Conservation (phyloP, 225 moss, liverwort and hornwort species). For the Antitrichia curtipendula region DNA sequence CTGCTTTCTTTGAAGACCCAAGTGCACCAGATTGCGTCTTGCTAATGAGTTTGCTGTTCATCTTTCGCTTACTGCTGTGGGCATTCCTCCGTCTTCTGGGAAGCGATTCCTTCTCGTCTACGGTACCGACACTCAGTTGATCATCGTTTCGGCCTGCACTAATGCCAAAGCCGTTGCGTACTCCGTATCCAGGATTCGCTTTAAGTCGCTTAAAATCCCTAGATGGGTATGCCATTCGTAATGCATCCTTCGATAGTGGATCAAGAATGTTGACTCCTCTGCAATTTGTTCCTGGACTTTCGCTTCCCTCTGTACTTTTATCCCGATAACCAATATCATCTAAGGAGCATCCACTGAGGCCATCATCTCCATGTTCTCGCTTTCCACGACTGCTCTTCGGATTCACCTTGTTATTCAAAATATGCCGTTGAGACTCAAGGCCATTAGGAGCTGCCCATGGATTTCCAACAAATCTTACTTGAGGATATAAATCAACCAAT, state of each 20-base stretch:
- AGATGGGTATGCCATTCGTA: slow-evolving; percentile 13
- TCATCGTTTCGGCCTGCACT: slow-evolving; percentile 13
- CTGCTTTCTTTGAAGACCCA: slow-evolving; percentile 28
- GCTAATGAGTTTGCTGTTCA: slow-evolving; percentile 14
- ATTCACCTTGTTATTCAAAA: slow-evolving; percentile 32
- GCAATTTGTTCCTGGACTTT: slow-evolving; percentile 41
- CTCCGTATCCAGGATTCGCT: slow-evolving; percentile 20
- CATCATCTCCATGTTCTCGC: slow-evolving; percentile 48
- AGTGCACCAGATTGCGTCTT: slow-evolving; percentile 30
- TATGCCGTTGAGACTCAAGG: slow-evolving; percentile 25
- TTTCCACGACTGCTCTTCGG: slow-evolving; percentile 29
- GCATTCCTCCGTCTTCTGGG: slow-evolving; percentile 12
- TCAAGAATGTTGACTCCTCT: slow-evolving; percentile 22
- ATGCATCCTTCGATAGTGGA: slow-evolving; percentile 16
- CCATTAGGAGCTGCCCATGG: slow-evolving; percentile 20
- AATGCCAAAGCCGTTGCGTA: slow-evolving; percentile 24
- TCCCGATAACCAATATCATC: slow-evolving; percentile 67
- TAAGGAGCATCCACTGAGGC: slow-evolving; percentile 48
- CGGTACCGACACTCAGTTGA: slow-evolving; percentile 23
- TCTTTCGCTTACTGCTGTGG: slow-evolving; percentile 25
- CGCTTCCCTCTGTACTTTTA: slow-evolving; percentile 50
- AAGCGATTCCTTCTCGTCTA: slow-evolving; percentile 20
- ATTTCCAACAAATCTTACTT: slow-evolving; percentile 63
- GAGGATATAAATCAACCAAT: slow-evolving; percentile 41
- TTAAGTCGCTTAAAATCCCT: slow-evolving; percentile 42